A percentile compares a stretch with the other conserved stretches of the same genome.
Evolutionary conservation across 78 protist genomes (phyloP).

Genomic region (slime mould (Dictyostelium discoideum)): dicty_2.7 NC_007089.4:5117501-5118000

Average conservation of each 20-base stretch:
- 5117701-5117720: background rate
- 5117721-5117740: too few species aligned
- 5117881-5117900: background rate
- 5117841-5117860: background rate
- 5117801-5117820: too few species aligned
- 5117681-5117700: background rate
- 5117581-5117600: background rate
- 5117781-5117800: background rate
- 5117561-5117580: background rate
- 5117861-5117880: background rate
- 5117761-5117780: background rate
- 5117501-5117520: background rate
- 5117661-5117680: background rate
- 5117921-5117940: background rate
- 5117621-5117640: too few species aligned
- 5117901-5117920: too few species aligned
- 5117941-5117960: constrained; percentile 8
- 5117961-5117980: background rate
- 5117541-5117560: too few species aligned
- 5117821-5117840: too few species aligned
- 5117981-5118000: background rate
- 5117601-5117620: background rate
- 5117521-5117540: background rate
- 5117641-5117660: background rate
- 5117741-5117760: background rate